Conservation (phyloP, 495 filamentous ascomycete genomes). For the Sporormia fimetaria region DNA sequence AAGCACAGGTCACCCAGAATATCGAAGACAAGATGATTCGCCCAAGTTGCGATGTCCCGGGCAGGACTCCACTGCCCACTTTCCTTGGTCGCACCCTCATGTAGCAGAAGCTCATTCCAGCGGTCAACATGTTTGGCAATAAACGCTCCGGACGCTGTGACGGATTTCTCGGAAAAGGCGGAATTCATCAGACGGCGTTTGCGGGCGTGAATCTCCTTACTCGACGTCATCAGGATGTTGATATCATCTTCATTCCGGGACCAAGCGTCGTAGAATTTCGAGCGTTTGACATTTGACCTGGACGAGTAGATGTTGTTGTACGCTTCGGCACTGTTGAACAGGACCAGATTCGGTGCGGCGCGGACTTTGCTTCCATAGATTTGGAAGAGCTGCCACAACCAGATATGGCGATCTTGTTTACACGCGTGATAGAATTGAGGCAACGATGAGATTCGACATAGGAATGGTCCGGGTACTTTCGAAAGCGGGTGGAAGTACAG, state of each 20-base stretch:
- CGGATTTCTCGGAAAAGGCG: constrained; percentile 27
- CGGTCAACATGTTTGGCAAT: constrained; percentile 28
- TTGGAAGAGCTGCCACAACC: constrained; percentile 23
- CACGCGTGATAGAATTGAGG: constrained; percentile 23
- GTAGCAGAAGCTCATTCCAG: constrained; percentile 26
- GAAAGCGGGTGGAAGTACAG: constrained; percentile 25
- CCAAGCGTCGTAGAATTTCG: constrained; percentile 25
- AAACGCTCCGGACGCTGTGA: constrained; percentile 12
- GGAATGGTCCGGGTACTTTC: constrained; percentile 22
- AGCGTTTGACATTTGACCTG: constrained; percentile 30
- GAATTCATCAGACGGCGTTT: constrained; percentile 27
- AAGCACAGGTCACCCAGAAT: constrained; percentile 60
- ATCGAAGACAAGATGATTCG: constrained; percentile 56
- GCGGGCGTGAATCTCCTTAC: constrained; percentile 23
- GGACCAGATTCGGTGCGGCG: constrained; percentile 25
- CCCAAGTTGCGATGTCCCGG: constrained; percentile 46
- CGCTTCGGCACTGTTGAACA: constrained; percentile 21
- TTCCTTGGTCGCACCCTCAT: neutral
- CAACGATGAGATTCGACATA: constrained; percentile 10
- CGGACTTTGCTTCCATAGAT: constrained; percentile 26
- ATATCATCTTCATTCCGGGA: constrained; percentile 13
- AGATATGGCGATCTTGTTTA: constrained; percentile 22
- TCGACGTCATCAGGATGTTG: constrained; percentile 21
- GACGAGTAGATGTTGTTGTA: constrained; percentile 26
- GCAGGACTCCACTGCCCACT: constrained; percentile 11